phyloP scores from a whole-genome alignment of 805 yeast species.

The Peterozyma xylosa region DNA sequence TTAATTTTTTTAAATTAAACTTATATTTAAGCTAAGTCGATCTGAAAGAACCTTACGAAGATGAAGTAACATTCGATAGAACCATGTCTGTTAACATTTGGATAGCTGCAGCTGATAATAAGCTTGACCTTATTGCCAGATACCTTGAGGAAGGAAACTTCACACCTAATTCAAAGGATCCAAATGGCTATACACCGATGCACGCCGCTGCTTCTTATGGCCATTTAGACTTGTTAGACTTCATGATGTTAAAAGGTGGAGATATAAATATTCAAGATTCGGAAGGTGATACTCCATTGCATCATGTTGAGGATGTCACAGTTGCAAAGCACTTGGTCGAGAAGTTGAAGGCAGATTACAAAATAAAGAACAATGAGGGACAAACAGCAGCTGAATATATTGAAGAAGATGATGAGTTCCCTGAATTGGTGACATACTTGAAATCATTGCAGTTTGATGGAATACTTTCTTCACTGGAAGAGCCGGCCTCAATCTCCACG shows the following conservation, averaged over 20 bases:
- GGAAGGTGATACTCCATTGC: conserved; percentile 95
- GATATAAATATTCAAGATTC: conserved; percentile 74
- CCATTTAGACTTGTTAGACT: conserved; percentile 57
- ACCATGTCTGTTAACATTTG: conserved; percentile 57
- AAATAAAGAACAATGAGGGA: conserved; percentile 61
- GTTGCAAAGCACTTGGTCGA: conserved; percentile 65
- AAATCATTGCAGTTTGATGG: conserved; percentile 30
- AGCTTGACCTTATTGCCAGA: conserved; percentile 47
- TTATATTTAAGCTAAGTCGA: too few species aligned
- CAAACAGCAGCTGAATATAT: conserved; percentile 66
- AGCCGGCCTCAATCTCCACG: conserved; percentile 12
- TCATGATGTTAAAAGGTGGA: conserved; percentile 56
- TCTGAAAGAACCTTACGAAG: too few species aligned
- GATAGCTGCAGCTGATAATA: conserved; percentile 92
- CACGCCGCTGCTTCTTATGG: conserved; percentile 98
- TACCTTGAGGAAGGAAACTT: conserved; percentile 41
- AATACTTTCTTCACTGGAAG: conserved; percentile 9
- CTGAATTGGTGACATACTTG: conserved; percentile 67
- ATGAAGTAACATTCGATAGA: not conserved
- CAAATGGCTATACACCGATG: conserved; percentile 92
- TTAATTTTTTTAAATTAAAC: too few species aligned
- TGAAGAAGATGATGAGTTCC: conserved; percentile 80
- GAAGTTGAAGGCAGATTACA: conserved; percentile 60
- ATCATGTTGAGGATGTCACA: conserved; percentile 69
- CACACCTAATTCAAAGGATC: conserved; percentile 72